Base-by-base conservation (phyloP, 2,329 filamentous ascomycete genomes). In the Lasiodiplodia sp. region DNA sequence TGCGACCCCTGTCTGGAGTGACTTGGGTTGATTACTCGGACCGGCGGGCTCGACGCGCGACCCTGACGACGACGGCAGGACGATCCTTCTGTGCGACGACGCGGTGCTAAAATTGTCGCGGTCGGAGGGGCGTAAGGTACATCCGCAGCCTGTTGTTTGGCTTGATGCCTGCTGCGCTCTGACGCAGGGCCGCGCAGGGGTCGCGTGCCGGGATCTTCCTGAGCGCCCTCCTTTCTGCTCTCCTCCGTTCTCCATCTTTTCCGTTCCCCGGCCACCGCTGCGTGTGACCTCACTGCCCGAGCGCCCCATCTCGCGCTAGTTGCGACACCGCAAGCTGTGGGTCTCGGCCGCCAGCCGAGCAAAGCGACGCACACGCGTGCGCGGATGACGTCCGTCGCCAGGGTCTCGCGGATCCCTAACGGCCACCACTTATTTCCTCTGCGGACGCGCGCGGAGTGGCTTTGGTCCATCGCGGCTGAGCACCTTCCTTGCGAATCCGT, bases 131-230 rank as follows among this genome's bases (percentile, higher is more conserved):
- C 58, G 44, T 37, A 51, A 63, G 58, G 44, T 51, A 63, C 58
- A 51, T 60, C 38, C 57, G 58, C 58, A 51, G 58, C 40, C 58
- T 49, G 40, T 37, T 63, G 58, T 51, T 63, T 63, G 58, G 40
- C 58, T 47, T 25, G 40, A 63, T 51, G 58, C 58, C 57, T 37
- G 60, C 44, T 51, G 47, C 60, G 28, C 60, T 64, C 60, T 64
- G 60, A 64, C 60, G 60, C 60, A 64, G 60, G 60, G 60, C 60
- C 44, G 31, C 28, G 38, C 60, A 64, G 60, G 60, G 60, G 51
- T 64, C 4, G 37, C 12, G 55, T 5, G 34, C 16, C 23, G 44
- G 58, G 58, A 25, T 47, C 58, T 31, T 51, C 40, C 58, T 37
- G 37, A n/a, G 58, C 58, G 58, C 58, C 31, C 37, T 11, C 49